Evolutionary conservation across 1,284 basidiomycete species (phyloP).

Genomic region (Pseudozyma sp.): DNA sequence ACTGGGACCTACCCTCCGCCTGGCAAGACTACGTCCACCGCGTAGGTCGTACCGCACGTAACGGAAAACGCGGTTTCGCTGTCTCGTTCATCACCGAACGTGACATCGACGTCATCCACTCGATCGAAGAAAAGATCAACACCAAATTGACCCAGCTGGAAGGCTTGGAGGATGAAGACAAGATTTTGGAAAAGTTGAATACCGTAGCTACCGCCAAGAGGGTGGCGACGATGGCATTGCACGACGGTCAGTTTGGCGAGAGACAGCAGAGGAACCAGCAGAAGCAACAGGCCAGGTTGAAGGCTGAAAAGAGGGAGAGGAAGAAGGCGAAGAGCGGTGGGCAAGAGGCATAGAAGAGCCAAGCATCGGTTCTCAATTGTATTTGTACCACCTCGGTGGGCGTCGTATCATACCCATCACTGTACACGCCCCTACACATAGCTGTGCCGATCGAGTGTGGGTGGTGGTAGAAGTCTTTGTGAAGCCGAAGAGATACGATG

Average conservation of each 20-base stretch:
- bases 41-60: constrained; percentile 86
- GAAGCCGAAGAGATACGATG: neutral
- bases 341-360: neutral
- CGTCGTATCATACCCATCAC: neutral
- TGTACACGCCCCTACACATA: neutral
- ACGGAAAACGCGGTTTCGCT: constrained; percentile 87
- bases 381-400: constrained; percentile 12
- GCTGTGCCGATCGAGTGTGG: too few relatives aligned
- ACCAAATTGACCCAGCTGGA: constrained; percentile 59
- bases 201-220: constrained; percentile 90
- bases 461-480: too few relatives aligned
- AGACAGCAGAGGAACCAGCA: constrained; percentile 82
- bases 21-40: constrained; percentile 75
- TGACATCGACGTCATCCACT: constrained; percentile 85
- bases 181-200: constrained; percentile 87
- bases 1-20: constrained; percentile 88
- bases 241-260: constrained; percentile 90
- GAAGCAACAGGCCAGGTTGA: constrained; percentile 70
- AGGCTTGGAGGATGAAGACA: constrained; percentile 75
- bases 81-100: constrained; percentile 94
- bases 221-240: constrained; percentile 86
- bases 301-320: constrained; percentile 31
- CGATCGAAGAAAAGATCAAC: constrained; percentile 88
- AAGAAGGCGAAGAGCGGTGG: constrained; percentile 9
- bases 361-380: neutral